These are phyloP conservation scores for Suillus discolor DNA, from an alignment of 768 basidiomycete genomes.

Conservation along the genomic window DNA sequence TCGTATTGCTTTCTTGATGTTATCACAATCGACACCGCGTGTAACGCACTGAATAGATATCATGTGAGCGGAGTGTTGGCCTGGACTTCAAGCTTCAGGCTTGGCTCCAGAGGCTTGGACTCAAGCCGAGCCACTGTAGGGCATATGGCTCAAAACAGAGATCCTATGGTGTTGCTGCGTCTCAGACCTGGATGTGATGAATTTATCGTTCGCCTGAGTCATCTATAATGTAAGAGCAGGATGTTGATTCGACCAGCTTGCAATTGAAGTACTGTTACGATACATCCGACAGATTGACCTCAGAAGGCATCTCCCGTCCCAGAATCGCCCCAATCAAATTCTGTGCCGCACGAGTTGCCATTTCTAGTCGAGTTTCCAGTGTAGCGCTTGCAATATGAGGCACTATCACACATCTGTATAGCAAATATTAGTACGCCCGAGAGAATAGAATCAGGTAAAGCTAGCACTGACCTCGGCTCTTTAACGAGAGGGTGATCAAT, in stretches of 20 bases:
- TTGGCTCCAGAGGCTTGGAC: too few relatives aligned
- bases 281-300: neutral
- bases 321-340: slow-evolving; percentile 53
- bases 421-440: neutral
- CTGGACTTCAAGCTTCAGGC: too few relatives aligned
- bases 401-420: slow-evolving; percentile 69
- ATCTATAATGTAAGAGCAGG: neutral
- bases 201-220: neutral
- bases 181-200: neutral
- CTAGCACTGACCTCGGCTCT: slow-evolving; percentile 57
- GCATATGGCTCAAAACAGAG: too few relatives aligned
- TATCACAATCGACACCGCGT: too few relatives aligned
- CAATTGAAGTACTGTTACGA: neutral
- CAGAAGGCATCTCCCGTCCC: slow-evolving; percentile 56
- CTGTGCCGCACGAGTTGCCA: slow-evolving; percentile 75
- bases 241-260: neutral
- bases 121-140: too few relatives aligned
- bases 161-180: too few relatives aligned
- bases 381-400: slow-evolving; percentile 95
- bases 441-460: slow-evolving; percentile 2
- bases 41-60: too few relatives aligned
- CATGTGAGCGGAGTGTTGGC: too few relatives aligned
- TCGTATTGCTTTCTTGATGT: too few relatives aligned
- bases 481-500: slow-evolving; percentile 79
- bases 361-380: slow-evolving; percentile 76